Conservation (phyloP, 225 moss, liverwort and hornwort species). For the Anthoceros angustus region DNA sequence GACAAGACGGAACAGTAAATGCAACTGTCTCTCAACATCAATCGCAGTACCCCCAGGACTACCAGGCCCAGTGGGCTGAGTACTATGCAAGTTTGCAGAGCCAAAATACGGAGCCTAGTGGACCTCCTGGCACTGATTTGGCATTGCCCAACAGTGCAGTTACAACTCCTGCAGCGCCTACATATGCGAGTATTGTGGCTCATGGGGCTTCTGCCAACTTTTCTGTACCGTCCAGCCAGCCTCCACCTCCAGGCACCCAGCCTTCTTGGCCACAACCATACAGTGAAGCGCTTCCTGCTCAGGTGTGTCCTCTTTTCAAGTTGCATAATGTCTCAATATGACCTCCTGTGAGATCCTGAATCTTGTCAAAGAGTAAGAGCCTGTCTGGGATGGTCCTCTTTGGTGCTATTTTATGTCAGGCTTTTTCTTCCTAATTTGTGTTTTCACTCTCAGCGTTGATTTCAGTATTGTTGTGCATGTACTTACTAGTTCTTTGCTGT, state of each 20-base stretch:
- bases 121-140: conserved; percentile 22
- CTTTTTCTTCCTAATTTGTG: too few species aligned
- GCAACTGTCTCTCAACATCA: conserved; percentile 21
- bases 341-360: background rate
- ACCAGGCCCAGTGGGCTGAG: conserved; percentile 67
- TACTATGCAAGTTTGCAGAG: conserved; percentile 59
- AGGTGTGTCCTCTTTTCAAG: conserved; percentile 11
- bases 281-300: conserved; percentile 23
- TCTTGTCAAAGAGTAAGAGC: background rate
- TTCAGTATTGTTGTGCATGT: background rate
- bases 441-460: too few species aligned
- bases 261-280: conserved; percentile 43
- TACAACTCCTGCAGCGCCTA: conserved; percentile 22
- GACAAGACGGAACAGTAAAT: conserved; percentile 21
- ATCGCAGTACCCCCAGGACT: conserved; percentile 53
- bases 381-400: background rate
- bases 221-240: conserved; percentile 40
- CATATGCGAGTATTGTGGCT: conserved; percentile 46
- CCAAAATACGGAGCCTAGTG: conserved; percentile 23
- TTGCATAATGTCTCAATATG: background rate
- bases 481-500: background rate
- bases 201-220: conserved; percentile 23
- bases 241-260: conserved; percentile 73
- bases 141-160: conserved; percentile 14
- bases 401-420: too few species aligned